These are phyloP conservation scores for Schizopora paradoxa DNA, from an alignment of 1,284 basidiomycete genomes.

Conservation along the genomic window DNA sequence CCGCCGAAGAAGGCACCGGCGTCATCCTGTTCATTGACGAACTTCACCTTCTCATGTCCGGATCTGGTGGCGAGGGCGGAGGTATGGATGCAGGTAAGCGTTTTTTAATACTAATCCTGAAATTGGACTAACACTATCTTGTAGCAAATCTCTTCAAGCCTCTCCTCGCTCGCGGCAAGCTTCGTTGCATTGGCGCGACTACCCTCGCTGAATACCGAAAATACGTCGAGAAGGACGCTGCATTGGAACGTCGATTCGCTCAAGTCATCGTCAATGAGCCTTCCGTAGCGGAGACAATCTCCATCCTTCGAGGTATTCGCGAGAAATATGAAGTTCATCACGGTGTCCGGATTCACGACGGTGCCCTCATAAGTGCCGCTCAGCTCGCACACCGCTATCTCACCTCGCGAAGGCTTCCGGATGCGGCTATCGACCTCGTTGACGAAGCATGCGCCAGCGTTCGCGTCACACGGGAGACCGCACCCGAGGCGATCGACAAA, in stretches of 20 bases:
- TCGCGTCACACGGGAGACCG: slow-evolving; percentile 90
- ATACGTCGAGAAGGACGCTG: slow-evolving; percentile 94
- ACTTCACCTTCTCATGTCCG: slow-evolving; percentile 88
- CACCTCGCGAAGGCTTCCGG: slow-evolving; percentile 79
- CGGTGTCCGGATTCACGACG: slow-evolving; percentile 87
- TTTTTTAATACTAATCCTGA: slow-evolving; percentile 1
- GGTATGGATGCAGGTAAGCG: slow-evolving; percentile 64
- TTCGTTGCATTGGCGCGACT: slow-evolving; percentile 89
- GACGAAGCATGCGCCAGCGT: slow-evolving; percentile 93
- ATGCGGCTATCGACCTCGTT: slow-evolving; percentile 89
- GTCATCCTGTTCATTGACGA: slow-evolving; percentile 97
- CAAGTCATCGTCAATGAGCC: slow-evolving; percentile 95
- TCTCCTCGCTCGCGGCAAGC: slow-evolving; percentile 85
- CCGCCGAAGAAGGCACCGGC: slow-evolving; percentile 74
- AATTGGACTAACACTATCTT: slow-evolving; percentile 23
- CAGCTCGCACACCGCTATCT: slow-evolving; percentile 94
- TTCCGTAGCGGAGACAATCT: slow-evolving; percentile 85
- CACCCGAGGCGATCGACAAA: slow-evolving; percentile 92
- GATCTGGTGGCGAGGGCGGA: slow-evolving; percentile 66
- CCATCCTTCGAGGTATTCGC: slow-evolving; percentile 86
- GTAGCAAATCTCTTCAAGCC: slow-evolving; percentile 87
- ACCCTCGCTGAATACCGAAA: slow-evolving; percentile 92
- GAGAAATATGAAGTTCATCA: slow-evolving; percentile 85
- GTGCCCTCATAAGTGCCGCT: slow-evolving; percentile 86
- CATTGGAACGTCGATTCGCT: slow-evolving; percentile 91